Evolutionary conservation across 1,284 basidiomycete species (phyloP).

Genomic region (Sporisorium iseilematis-ciliati): DNA sequence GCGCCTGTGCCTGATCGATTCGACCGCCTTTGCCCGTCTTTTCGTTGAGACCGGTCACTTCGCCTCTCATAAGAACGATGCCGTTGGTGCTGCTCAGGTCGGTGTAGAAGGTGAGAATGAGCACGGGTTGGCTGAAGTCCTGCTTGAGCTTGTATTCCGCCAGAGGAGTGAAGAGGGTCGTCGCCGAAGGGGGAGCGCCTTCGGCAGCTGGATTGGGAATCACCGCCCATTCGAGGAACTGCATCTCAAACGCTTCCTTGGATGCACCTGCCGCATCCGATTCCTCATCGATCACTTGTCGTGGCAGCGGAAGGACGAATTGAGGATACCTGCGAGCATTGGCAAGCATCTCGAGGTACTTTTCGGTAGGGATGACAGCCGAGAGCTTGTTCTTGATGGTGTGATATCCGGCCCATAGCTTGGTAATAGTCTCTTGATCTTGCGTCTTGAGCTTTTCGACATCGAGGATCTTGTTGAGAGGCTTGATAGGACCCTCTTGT

Average conservation of each 20-base stretch:
- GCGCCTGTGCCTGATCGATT: constrained; percentile 61
- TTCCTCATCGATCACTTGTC: constrained; percentile 45
- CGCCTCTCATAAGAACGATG: constrained; percentile 88
- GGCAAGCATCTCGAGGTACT: constrained; percentile 57
- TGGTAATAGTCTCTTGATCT: constrained; percentile 51
- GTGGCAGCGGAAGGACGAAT: constrained; percentile 66
- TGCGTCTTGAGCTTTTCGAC: constrained; percentile 56
- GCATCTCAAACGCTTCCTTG: constrained; percentile 65
- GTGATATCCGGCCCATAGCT: constrained; percentile 68
- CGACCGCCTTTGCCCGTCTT: constrained; percentile 73
- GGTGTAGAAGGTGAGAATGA: constrained; percentile 91
- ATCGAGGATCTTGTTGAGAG: constrained; percentile 59
- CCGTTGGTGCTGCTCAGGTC: constrained; percentile 85
- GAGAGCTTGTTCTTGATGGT: constrained; percentile 67
- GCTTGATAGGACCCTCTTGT: constrained; percentile 55
- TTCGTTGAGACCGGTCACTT: constrained; percentile 78
- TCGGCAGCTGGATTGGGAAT: constrained; percentile 37
- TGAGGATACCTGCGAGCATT: constrained; percentile 60
- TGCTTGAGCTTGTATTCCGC: constrained; percentile 91
- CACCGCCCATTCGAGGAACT: constrained; percentile 65
- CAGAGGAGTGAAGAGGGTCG: constrained; percentile 87
- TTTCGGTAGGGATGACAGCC: constrained; percentile 60
- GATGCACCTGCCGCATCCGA: constrained; percentile 17
- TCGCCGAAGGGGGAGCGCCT: constrained; percentile 35
- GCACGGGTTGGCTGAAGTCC: constrained; percentile 88